These are phyloP conservation scores for Cryptococcus jaspeensis DNA, from an alignment of 1,284 basidiomycete genomes.

Conservation along the genomic window DNA sequence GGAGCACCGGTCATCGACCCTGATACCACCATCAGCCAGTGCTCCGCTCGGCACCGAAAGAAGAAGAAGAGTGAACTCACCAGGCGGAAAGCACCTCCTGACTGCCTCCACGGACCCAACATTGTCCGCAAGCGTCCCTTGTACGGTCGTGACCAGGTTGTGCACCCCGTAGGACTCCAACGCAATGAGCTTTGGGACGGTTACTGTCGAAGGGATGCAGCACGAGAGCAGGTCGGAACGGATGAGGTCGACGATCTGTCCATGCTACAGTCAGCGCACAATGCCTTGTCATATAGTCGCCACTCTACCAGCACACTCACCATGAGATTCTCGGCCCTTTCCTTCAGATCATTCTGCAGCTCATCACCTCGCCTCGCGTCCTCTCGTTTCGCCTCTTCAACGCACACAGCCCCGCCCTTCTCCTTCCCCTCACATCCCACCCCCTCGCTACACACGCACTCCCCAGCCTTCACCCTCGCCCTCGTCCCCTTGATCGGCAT, in stretches of 20 bases:
- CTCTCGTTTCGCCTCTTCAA: constrained; percentile 25
- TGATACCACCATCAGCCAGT: constrained; percentile 30
- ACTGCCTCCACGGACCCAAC: constrained; percentile 69
- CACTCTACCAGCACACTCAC: constrained; percentile 33
- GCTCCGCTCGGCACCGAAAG: neutral
- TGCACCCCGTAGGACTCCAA: constrained; percentile 95
- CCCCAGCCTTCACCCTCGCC: constrained; percentile 39
- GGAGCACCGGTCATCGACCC: constrained; percentile 98
- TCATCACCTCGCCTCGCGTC: constrained; percentile 51
- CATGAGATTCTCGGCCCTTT: constrained; percentile 97
- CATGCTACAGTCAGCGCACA: neutral
- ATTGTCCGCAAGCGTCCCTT: constrained; percentile 59
- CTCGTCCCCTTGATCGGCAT: constrained; percentile 93
- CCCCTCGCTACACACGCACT: constrained; percentile 37
- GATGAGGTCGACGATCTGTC: constrained; percentile 86
- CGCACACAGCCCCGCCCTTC: constrained; percentile 31
- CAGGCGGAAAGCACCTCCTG: constrained; percentile 79
- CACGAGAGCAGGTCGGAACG: constrained; percentile 80
- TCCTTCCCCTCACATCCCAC: constrained; percentile 28
- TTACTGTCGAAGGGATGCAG: constrained; percentile 68
- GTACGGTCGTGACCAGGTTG: constrained; percentile 93
- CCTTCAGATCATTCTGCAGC: constrained; percentile 76
- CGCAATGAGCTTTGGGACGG: constrained; percentile 79
- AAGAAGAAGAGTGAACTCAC: constrained; percentile 52
- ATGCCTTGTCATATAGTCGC: neutral